Conservation (phyloP, 192 early-diverging fungal genomes). For the Phlyctochytrium planicorne region DNA sequence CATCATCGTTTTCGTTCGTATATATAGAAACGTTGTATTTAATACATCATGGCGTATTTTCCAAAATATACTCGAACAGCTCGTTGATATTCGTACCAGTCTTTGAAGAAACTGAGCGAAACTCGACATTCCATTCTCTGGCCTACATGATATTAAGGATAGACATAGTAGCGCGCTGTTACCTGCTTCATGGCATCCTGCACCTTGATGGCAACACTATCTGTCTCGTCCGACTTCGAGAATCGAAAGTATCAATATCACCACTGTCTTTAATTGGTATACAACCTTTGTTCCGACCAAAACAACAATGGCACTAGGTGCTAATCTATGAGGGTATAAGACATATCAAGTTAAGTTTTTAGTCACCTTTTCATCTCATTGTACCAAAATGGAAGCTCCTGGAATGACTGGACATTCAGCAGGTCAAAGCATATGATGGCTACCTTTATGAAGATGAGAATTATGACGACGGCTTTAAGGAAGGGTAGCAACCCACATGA, state of each 20-base stretch:
- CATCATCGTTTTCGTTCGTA: no score
- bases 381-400: slow-evolving; percentile 56
- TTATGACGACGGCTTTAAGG: neutral
- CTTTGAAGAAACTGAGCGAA: slow-evolving; percentile 50
- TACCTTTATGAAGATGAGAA: slow-evolving; percentile 28
- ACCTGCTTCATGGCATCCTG: slow-evolving; percentile 54
- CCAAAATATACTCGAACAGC: slow-evolving; percentile 45
- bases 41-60: no score
- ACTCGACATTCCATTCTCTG: slow-evolving; percentile 54
- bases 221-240: slow-evolving; percentile 50
- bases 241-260: slow-evolving; percentile 1
- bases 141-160: slow-evolving; percentile 27
- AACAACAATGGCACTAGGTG: neutral
- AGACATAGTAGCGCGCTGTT: neutral
- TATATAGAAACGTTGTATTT: no score
- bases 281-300: neutral
- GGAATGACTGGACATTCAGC: slow-evolving; percentile 44
- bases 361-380: slow-evolving; percentile 48
- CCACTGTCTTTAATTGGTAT: neutral
- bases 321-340: neutral
- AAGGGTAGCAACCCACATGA: slow-evolving; percentile 24
- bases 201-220: slow-evolving; percentile 42
- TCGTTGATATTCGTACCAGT: slow-evolving; percentile 52
- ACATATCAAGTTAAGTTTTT: neutral
- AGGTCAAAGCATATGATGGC: slow-evolving; percentile 57